Percentiles rank a stretch among this genome's conserved stretches.
Conservation (phyloP, 768 basidiomycete species). For the Termitomyces sp. region DNA sequence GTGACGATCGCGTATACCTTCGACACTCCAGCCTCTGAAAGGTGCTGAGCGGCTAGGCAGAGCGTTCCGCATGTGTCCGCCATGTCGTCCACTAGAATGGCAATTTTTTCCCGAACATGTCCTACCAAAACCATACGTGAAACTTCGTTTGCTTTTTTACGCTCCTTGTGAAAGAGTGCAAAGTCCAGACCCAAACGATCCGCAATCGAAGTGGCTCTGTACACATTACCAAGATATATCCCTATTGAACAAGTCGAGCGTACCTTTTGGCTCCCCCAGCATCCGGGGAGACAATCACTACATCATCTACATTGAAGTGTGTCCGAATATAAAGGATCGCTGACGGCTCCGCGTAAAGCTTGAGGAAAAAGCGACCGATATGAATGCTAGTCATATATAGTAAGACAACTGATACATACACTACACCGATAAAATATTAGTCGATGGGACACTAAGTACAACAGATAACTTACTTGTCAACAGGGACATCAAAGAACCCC, state of each 20-base stretch:
- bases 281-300: constrained; percentile 96
- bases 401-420: constrained; percentile 35
- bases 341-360: constrained; percentile 96
- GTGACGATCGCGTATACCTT: constrained; percentile 92
- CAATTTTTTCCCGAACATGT: constrained; percentile 85
- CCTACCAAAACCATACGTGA: constrained; percentile 96
- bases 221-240: constrained; percentile 9
- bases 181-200: constrained; percentile 96
- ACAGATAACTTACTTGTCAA: constrained; percentile 83
- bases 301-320: constrained; percentile 77
- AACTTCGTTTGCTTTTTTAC: constrained; percentile 93
- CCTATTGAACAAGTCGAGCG: constrained; percentile 16
- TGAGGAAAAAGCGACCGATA: constrained; percentile 2
- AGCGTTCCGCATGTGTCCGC: constrained; percentile 96
- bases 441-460: constrained; percentile 5
- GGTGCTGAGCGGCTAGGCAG: constrained; percentile 83
- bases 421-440: constrained; percentile 21
- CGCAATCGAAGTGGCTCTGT: constrained; percentile 93
- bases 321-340: constrained; percentile 93
- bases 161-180: constrained; percentile 98
- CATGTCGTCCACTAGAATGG: constrained; percentile 98
- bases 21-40: constrained; percentile 82
- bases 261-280: constrained; percentile 98
- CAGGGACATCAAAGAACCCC: constrained; percentile 99
- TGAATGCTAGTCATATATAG: not conserved